Evolutionary conservation across 345 rosid genomes (phyloP), one percentile per base, ranked within the genome.

Genomic region (Linum trigynum): DNA sequence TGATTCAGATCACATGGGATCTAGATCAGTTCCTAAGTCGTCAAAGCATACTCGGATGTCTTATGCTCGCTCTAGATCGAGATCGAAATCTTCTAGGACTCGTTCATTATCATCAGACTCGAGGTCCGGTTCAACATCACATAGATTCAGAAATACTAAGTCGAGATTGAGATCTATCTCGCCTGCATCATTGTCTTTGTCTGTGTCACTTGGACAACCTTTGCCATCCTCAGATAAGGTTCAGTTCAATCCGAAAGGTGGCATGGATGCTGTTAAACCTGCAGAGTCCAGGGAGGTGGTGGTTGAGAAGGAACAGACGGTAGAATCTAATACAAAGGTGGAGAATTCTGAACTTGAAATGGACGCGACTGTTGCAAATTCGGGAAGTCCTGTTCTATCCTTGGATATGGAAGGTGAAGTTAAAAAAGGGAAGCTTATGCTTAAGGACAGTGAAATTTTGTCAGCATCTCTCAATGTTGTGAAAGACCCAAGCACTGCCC

Each of bases 191-290:
- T 64, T 71, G 63, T 67, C 80, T 38, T 67, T 71, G 58, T 73
- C 74, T 56, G 72, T 55, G 48, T 71, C 78, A 45, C 45, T n/a
- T 67, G 67, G 65, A 53, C 63, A 2, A 37, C 62, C 74, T 64
- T 65, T 65, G 65, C 75, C 67, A 7, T 71, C 78, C 48, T 69
- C 74, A 65, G 66, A 68, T 17, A 75, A 73, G 67, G 71, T 36
- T 62, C 73, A 55, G 61, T 5, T 62, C 59, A 69, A 61, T 69
- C 53, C 7, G 63, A 36, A 75, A 39, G 61, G 72, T 64, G 41
- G 63, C 55, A 23, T 63, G 67, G 77, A 57, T 59, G 59, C 62
- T 57, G 71, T 64, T 62, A 57, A 56, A 23, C 48, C 65, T 62
- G 48, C 60, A 17, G 71, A 71, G 69, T 66, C 75, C 7, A 68